A percentile compares a stretch with the other conserved stretches of the same genome.
Conservation (phyloP, 139 green algal genomes). For the Parachlorella kessleri region DNA sequence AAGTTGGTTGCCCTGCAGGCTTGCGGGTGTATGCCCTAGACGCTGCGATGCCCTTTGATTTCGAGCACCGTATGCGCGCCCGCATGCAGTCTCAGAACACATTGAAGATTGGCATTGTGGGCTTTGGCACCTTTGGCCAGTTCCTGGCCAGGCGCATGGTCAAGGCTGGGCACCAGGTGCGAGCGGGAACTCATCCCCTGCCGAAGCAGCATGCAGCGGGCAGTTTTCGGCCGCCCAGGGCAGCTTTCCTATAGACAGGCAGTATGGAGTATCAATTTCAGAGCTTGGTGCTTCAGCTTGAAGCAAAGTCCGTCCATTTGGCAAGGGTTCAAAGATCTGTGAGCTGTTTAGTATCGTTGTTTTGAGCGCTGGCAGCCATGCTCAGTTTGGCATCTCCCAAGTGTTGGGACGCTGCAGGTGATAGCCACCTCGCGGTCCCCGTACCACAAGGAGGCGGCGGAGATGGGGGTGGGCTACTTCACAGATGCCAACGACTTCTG, state of each 20-base stretch:
- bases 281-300: no score
- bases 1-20: no score
- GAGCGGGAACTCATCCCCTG: not conserved
- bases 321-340: no score
- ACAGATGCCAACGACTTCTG: constrained; percentile 93
- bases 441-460: constrained; percentile 72
- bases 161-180: constrained; percentile 73
- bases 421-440: constrained; percentile 81
- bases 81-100: constrained; percentile 33
- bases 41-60: constrained; percentile 63
- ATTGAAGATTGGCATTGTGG: constrained; percentile 94
- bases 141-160: constrained; percentile 93
- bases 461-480: constrained; percentile 91
- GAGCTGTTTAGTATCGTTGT: no score
- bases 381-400: no score
- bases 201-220: not conserved
- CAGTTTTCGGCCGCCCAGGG: no score
- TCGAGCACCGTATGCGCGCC: constrained; percentile 26
- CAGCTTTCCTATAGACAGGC: no score
- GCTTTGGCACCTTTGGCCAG: constrained; percentile 99
- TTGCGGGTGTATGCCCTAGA: constrained; percentile 37
- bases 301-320: no score
- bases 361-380: no score
- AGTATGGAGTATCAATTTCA: no score
- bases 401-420: no score